Percentiles rank a stretch among this genome's conserved stretches.
These are phyloP conservation scores for Chaetomium tenue DNA, from an alignment of 495 filamentous ascomycete genomes.

Conservation along the genomic window DNA sequence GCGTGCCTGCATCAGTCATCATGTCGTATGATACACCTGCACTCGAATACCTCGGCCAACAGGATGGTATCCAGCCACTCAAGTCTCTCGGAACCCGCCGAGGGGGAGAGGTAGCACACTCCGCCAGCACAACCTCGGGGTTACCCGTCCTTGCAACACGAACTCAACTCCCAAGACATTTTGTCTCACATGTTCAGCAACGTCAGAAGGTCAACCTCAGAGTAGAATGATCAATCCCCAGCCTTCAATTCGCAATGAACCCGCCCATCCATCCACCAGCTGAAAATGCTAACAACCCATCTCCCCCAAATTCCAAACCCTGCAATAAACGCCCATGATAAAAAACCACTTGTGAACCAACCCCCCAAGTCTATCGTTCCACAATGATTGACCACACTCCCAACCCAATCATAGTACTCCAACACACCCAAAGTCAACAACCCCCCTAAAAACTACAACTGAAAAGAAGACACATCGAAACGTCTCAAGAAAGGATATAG, in stretches of 20 bases:
- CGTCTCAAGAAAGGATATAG: neutral
- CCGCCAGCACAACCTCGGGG: too few species aligned
- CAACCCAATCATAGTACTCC: constrained; percentile 1
- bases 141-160: too few species aligned
- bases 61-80: too few species aligned
- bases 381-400: neutral
- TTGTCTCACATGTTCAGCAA: too few species aligned
- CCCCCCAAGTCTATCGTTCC: neutral
- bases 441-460: neutral
- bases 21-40: neutral
- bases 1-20: neutral
- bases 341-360: neutral
- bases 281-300: constrained; percentile 5
- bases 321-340: neutral
- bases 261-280: neutral
- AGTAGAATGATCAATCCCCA: neutral
- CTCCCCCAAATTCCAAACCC: neutral
- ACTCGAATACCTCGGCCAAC: too few species aligned
- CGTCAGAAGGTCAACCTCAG: neutral
- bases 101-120: too few species aligned
- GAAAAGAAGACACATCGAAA: neutral
- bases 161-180: too few species aligned
- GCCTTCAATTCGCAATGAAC: neutral
- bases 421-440: neutral
- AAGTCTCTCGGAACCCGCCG: too few species aligned